A percentile compares a stretch with the other conserved stretches of the same genome.
Evolutionary conservation across 257 asterid species (phyloP).

Genomic region (Ajuga chamaepitys): DNA sequence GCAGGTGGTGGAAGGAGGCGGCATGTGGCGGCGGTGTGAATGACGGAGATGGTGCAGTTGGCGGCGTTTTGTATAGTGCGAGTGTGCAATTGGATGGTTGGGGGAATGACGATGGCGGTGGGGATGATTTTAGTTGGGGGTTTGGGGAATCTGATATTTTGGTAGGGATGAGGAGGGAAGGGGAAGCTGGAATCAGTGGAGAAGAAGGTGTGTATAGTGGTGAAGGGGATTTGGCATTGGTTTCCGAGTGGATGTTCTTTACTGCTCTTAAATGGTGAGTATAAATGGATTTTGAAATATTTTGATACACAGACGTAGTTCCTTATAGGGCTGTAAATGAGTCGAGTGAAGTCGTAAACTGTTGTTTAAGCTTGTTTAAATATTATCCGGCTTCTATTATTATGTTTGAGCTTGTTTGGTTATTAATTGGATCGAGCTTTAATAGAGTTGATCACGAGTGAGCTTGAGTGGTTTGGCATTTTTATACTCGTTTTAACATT

Average conservation of each 20-base stretch:
- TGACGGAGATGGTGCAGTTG: conserved; percentile 14
- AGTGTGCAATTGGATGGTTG: conserved; percentile 15
- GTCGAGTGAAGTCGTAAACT: no score
- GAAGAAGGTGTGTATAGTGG: conserved; percentile 27
- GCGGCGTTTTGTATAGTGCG: conserved; percentile 28
- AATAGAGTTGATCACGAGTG: no score
- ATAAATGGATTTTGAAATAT: background rate
- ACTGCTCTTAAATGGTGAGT: conserved; percentile 61
- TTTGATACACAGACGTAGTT: background rate
- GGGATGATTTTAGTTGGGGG: conserved; percentile 9
- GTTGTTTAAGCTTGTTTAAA: no score
- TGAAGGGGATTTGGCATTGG: conserved; percentile 43
- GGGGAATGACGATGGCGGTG: conserved; percentile 2
- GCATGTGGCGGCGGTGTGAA: conserved; percentile 20
- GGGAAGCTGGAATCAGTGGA: conserved; percentile 25
- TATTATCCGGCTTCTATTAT: no score
- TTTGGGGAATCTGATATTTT: conserved; percentile 28
- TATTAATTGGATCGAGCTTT: no score
- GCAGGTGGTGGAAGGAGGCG: conserved; percentile 66
- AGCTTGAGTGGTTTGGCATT: no score
- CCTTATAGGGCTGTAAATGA: no score
- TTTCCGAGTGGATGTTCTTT: conserved; percentile 76
- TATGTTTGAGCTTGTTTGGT: no score
- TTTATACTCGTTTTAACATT: no score
- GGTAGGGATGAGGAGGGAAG: conserved; percentile 38